These are phyloP conservation scores for Onygenales sp. DNA, from an alignment of 2,329 filamentous ascomycete genomes.

Conservation along the genomic window DNA sequence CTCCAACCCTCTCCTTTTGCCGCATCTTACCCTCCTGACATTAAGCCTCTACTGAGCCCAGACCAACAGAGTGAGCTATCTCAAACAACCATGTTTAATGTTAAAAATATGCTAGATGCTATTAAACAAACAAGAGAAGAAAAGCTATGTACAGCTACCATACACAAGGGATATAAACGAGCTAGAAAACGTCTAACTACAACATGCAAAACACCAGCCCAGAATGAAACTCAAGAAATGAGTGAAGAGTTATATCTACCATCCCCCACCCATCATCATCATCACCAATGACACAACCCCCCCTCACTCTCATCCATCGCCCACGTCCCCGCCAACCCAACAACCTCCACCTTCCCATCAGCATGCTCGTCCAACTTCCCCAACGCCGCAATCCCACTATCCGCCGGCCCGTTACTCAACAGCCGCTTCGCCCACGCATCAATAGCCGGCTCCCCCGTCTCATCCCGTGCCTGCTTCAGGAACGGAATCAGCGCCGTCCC, in stretches of 20 bases:
- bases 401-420: slow-evolving; percentile 42
- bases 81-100: too few species aligned
- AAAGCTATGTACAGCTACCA: too few species aligned
- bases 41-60: too few species aligned
- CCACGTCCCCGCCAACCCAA: slow-evolving; percentile 77
- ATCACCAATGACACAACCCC: slow-evolving; percentile 48
- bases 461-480: slow-evolving; percentile 89
- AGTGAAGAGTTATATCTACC: background rate
- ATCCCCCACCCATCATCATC: background rate
- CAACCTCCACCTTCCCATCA: slow-evolving; percentile 47
- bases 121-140: too few species aligned
- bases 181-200: too few species aligned
- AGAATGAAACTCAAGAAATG: background rate
- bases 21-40: too few species aligned
- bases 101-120: too few species aligned
- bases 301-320: slow-evolving; percentile 74
- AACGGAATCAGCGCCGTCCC: slow-evolving; percentile 92
- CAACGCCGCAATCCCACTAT: slow-evolving; percentile 31
- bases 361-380: slow-evolving; percentile 45
- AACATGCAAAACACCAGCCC: background rate
- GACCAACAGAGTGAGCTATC: too few species aligned
- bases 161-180: too few species aligned
- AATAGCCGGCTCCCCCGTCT: slow-evolving; percentile 87
- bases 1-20: too few species aligned
- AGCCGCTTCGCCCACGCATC: slow-evolving; percentile 53